phyloP scores from a whole-genome alignment of 306 rosid genomes.

The Crotalaria pallida region DNA sequence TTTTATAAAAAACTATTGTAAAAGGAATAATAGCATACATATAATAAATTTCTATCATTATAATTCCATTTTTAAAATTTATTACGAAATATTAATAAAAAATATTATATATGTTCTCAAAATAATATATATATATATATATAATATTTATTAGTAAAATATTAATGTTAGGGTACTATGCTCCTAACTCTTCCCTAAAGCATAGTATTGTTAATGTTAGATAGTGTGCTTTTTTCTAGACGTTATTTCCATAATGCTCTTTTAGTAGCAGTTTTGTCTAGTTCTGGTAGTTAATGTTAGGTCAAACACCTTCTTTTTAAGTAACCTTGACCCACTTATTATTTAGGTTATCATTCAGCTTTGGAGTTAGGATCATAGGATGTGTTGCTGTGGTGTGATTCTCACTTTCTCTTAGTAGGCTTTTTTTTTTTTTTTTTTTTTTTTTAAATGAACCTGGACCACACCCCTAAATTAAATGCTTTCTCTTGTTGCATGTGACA shows the following conservation, averaged over 20 bases:
- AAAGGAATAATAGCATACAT: too few species aligned
- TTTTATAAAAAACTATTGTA: too few species aligned
- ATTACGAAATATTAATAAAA: too few species aligned
- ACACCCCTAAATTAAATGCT: slow-evolving; percentile 21
- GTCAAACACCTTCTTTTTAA: slow-evolving; percentile 34
- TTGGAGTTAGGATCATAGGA: slow-evolving; percentile 30
- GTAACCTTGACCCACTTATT: slow-evolving; percentile 51
- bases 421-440: too few species aligned
- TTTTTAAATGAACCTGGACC: slow-evolving; percentile 29
- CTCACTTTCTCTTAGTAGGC: neutral
- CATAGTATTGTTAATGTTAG: too few species aligned
- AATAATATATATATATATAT: too few species aligned
- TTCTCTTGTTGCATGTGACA: slow-evolving; percentile 10
- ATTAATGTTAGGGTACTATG: too few species aligned
- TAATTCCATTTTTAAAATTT: too few species aligned
- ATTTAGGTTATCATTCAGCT: slow-evolving; percentile 30
- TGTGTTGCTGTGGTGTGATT: neutral
- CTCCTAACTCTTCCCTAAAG: too few species aligned
- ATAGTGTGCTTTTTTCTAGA: neutral
- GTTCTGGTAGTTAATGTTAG: slow-evolving; percentile 35
- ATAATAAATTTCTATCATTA: too few species aligned
- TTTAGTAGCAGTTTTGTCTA: slow-evolving; percentile 31
- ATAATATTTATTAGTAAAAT: too few species aligned
- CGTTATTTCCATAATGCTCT: slow-evolving; percentile 13
- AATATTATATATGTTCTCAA: too few species aligned